phyloP scores from a whole-genome alignment of 176 grass and related monocot genomes.

The Calamus simplicifolius region DNA sequence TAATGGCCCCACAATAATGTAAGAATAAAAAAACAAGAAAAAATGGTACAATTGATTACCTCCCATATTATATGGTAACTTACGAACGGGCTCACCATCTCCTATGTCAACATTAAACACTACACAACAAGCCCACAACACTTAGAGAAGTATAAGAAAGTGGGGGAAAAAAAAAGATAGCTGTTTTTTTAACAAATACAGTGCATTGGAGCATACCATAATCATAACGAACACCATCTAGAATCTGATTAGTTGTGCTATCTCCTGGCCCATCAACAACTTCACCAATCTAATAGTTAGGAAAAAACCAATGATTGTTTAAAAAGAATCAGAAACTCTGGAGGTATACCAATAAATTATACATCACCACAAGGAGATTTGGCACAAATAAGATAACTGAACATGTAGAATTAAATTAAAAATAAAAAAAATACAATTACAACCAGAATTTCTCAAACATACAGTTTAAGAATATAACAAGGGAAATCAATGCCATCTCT shows the following conservation, averaged over 20 bases:
- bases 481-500: too few relatives aligned
- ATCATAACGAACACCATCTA: slow-evolving; percentile 79
- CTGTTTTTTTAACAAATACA: slow-evolving; percentile 16
- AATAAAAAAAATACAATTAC: too few relatives aligned
- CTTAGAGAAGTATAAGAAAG: too few relatives aligned
- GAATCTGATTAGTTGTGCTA: slow-evolving; percentile 45
- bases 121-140: slow-evolving; percentile 8
- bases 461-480: too few relatives aligned
- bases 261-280: slow-evolving; percentile 86
- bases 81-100: slow-evolving; percentile 81
- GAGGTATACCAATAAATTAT: too few relatives aligned
- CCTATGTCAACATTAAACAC: slow-evolving; percentile 99
- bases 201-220: slow-evolving; percentile 47
- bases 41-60: slow-evolving; percentile 34
- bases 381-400: too few relatives aligned
- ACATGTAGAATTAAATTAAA: too few relatives aligned
- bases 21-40: slow-evolving; percentile 1
- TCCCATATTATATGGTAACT: slow-evolving; percentile 89
- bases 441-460: too few relatives aligned
- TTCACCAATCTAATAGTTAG: slow-evolving; percentile 63
- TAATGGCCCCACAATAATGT: too few relatives aligned
- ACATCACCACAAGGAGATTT: too few relatives aligned
- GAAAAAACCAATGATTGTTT: background rate
- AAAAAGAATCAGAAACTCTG: too few relatives aligned
- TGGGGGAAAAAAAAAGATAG: slow-evolving; percentile 14